phyloP scores from a whole-genome alignment of 495 filamentous ascomycete genomes.

The Annulohypoxylon bovei region DNA sequence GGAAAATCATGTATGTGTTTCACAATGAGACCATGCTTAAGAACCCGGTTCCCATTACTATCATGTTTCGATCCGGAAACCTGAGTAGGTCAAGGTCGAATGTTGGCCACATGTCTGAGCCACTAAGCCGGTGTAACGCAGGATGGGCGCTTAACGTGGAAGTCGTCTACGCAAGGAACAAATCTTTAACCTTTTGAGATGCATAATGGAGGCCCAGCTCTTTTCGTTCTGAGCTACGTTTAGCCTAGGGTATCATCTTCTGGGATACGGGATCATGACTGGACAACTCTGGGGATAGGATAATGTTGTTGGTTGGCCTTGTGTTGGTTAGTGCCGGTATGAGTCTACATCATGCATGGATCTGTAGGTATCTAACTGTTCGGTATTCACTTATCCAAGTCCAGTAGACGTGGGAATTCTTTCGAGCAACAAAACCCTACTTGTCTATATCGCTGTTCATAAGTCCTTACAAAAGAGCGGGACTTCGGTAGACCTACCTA shows the following conservation, averaged over 20 bases:
- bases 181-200: slow-evolving; percentile 22
- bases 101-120: slow-evolving; percentile 22
- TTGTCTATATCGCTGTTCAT: background rate
- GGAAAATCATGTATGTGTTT: background rate
- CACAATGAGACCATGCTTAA: background rate
- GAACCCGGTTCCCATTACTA: background rate
- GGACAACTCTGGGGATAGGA: slow-evolving; percentile 4
- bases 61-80: background rate
- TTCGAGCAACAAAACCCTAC: slow-evolving; percentile 5
- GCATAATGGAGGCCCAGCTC: slow-evolving; percentile 30
- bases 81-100: slow-evolving; percentile 14
- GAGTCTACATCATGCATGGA: background rate
- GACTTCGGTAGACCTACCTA: slow-evolving; percentile 11
- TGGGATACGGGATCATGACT: slow-evolving; percentile 10
- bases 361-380: background rate
- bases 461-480: slow-evolving; percentile 3
- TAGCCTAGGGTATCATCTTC: slow-evolving; percentile 1
- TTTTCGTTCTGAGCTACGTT: slow-evolving; percentile 21
- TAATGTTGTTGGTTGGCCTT: slow-evolving; percentile 11
- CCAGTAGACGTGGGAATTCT: slow-evolving; percentile 14
- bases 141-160: slow-evolving; percentile 29
- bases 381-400: slow-evolving; percentile 10
- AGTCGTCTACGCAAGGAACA: slow-evolving; percentile 15
- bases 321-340: slow-evolving; percentile 1
- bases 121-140: slow-evolving; percentile 30